Percentiles rank a stretch among this genome's conserved stretches.
These are phyloP conservation scores for Sporothrix inflata DNA, from an alignment of 2,329 filamentous ascomycete genomes.

Conservation along the genomic window DNA sequence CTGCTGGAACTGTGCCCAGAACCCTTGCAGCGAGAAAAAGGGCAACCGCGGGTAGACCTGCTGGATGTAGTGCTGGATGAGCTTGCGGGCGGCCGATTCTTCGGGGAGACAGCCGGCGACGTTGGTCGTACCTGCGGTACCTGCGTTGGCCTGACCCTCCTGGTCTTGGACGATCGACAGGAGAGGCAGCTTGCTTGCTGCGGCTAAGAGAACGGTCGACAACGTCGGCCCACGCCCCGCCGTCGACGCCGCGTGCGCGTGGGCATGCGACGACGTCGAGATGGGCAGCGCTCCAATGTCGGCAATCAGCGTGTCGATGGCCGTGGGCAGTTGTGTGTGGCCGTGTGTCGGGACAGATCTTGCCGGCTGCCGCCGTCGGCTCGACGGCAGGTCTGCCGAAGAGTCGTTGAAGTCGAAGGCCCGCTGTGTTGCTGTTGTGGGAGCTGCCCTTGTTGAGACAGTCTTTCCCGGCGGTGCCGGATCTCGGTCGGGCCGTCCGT, in stretches of 20 bases:
- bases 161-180: slow-evolving; percentile 18
- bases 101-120: slow-evolving; percentile 30
- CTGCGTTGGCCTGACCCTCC: neutral
- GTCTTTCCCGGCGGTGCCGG: neutral
- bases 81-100: slow-evolving; percentile 32
- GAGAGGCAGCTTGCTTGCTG: slow-evolving; percentile 31
- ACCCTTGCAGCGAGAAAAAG: slow-evolving; percentile 37
- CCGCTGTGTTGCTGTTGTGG: neutral
- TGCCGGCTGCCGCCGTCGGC: neutral
- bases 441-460: too few relatives aligned
- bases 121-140: neutral
- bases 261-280: slow-evolving; percentile 28
- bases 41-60: slow-evolving; percentile 37
- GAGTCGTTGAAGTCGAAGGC: slow-evolving; percentile 11
- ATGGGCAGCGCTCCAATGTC: slow-evolving; percentile 37
- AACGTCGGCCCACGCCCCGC: slow-evolving; percentile 30
- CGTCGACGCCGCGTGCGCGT: neutral
- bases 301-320: slow-evolving; percentile 36
- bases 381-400: neutral
- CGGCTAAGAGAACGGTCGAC: slow-evolving; percentile 35
- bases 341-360: neutral
- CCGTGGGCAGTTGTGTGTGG: neutral
- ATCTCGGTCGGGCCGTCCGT: neutral
- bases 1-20: slow-evolving; percentile 37
- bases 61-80: slow-evolving; percentile 36